Base-by-base conservation (phyloP, 306 rosid species). In the Biancaea sappan region DNA sequence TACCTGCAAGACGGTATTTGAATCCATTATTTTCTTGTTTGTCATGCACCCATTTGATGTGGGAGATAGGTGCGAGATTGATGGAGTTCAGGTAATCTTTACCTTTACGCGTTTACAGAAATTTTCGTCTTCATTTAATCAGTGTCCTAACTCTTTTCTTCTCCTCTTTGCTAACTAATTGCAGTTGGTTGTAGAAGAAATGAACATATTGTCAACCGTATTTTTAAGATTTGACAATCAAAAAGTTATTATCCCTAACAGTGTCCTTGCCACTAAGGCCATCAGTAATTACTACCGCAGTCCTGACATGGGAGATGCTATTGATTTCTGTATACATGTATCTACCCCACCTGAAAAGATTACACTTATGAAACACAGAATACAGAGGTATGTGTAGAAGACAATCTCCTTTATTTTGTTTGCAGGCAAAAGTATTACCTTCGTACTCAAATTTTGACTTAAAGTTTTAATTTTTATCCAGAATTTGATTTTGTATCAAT, bases 111-210 rank as follows among this genome's bases (percentile, higher is more conserved):
- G 18, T 50, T 3, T 29, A 60, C 57, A 21, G 28, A 19, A n/a
- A n/a, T n/a, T 15, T 29, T 2, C 18, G 28, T 9, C 28, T 29
- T 22, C n/a, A 6, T 44, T 34, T 16, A 3, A 24, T 5, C 16
- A 21, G 15, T n/a, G 24, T 10, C 71, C 67, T 82, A 69, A 77
- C 58, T 52, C 13, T 19, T 73, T 15, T 51, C 6, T 56, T 50
- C 2, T 12, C 51, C 65, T 16, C 26, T 12, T 56, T 26, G 6
- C 31, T 69, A 34, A 32, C 60, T 65, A 22, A 43, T 44, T 66
- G 52, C 85, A 91, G 96, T 77, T 91, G 96, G 70, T 89, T 52
- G 95, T 89, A 9, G 95, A 89, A 77, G 95, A 89, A 41, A 87
- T 89, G 95, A 89, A 91, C 77, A 88, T 91, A 80, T 83, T 91